These are phyloP conservation scores for Penicillium roqueforti DNA, from an alignment of 495 filamentous ascomycete genomes.

Conservation along the genomic window DNA sequence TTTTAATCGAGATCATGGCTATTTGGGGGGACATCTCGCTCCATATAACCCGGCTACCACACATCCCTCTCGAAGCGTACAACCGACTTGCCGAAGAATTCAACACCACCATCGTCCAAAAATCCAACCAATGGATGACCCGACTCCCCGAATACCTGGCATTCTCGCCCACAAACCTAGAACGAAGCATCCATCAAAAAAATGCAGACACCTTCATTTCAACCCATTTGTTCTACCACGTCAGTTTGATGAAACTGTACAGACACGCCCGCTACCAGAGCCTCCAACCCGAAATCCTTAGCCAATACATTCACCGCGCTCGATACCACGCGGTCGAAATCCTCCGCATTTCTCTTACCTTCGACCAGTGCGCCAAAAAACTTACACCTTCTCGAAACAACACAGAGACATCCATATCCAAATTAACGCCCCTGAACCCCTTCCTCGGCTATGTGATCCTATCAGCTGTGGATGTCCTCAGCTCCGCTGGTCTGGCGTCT, in stretches of 20 bases:
- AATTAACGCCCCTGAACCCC: constrained; percentile 33
- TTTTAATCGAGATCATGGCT: constrained; percentile 54
- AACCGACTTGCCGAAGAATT: constrained; percentile 45
- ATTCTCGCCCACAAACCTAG: constrained; percentile 50
- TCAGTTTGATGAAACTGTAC: constrained; percentile 57
- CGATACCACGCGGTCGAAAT: constrained; percentile 42
- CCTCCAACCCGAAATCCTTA: constrained; percentile 27
- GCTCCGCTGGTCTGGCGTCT: constrained; percentile 30
- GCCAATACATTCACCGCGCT: constrained; percentile 37
- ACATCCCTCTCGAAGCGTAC: constrained; percentile 45
- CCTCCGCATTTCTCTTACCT: constrained; percentile 30
- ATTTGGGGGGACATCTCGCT: constrained; percentile 63
- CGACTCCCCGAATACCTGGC: constrained; percentile 41
- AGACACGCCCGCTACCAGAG: constrained; percentile 49
- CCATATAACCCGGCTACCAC: constrained; percentile 50
- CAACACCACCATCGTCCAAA: constrained; percentile 43
- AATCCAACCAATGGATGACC: constrained; percentile 48
- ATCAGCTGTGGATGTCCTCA: constrained; percentile 46
- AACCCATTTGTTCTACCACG: constrained; percentile 60
- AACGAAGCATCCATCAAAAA: constrained; percentile 40
- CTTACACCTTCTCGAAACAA: constrained; percentile 18
- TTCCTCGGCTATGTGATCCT: constrained; percentile 44
- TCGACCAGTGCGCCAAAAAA: constrained; percentile 25
- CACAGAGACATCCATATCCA: constrained; percentile 13
- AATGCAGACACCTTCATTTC: constrained; percentile 52